Percentiles rank a stretch among this genome's conserved stretches.
phyloP scores from a whole-genome alignment of 805 yeast genomes.

The Metschnikowia bowlesiae region DNA sequence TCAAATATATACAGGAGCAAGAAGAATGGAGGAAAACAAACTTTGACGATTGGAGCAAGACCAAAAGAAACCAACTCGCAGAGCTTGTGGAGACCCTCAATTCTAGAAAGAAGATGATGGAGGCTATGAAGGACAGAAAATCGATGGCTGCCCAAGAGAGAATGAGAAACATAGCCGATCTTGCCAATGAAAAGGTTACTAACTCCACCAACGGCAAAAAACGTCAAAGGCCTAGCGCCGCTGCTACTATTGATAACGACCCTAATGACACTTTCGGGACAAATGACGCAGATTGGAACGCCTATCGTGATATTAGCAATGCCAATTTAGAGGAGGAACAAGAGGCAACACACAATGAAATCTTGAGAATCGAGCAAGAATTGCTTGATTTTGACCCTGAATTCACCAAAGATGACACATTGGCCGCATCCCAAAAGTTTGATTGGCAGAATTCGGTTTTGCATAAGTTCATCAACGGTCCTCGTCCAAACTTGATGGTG shows the following conservation, averaged over 20 bases:
- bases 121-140: constrained; percentile 80
- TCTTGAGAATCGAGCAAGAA: constrained; percentile 65
- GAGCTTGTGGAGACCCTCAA: constrained; percentile 56
- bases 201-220: constrained; percentile 46
- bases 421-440: constrained; percentile 60
- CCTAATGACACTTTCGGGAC: constrained; percentile 94
- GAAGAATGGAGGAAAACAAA: constrained; percentile 73
- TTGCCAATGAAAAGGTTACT: constrained; percentile 66
- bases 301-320: constrained; percentile 76
- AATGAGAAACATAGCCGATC: constrained; percentile 84
- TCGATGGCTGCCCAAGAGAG: constrained; percentile 88
- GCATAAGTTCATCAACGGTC: constrained; percentile 87
- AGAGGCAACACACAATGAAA: constrained; percentile 63
- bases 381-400: constrained; percentile 78
- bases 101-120: constrained; percentile 65
- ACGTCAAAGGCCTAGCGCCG: constrained; percentile 36
- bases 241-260: constrained; percentile 77
- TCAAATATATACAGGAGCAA: constrained; percentile 62
- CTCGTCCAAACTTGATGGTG: constrained; percentile 69
- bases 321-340: constrained; percentile 75
- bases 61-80: constrained; percentile 59
- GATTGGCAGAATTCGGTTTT: constrained; percentile 81
- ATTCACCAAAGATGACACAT: constrained; percentile 80
- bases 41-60: constrained; percentile 72
- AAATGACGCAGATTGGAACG: constrained; percentile 92